Evolutionary conservation across 805 yeast species (phyloP).

Genomic region (Wickerhamomyces rabaulensis): DNA sequence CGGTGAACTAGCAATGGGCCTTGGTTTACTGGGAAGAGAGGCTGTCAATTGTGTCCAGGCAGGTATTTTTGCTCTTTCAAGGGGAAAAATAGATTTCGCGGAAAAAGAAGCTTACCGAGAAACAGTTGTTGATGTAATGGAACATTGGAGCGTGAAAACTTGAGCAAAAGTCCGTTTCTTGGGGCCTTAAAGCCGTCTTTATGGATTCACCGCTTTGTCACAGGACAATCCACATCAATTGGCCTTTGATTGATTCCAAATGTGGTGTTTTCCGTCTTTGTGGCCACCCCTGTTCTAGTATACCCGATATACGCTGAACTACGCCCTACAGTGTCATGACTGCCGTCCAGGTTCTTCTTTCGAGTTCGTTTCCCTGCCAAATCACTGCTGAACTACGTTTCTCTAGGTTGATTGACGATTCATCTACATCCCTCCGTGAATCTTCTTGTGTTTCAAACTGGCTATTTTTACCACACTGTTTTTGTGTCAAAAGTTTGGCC

Average conservation of each 20-base stretch:
- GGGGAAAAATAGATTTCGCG: background rate
- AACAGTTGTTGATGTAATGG: background rate
- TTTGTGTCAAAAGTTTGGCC: background rate
- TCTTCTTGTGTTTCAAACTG: background rate
- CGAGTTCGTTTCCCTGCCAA: too few species aligned
- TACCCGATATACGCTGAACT: background rate
- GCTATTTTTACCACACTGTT: background rate
- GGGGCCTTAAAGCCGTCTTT: background rate
- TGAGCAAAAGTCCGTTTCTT: background rate
- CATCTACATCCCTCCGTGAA: too few species aligned
- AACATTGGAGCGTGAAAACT: background rate
- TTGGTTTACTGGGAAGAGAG: background rate
- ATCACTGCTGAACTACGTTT: too few species aligned
- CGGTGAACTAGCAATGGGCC: background rate
- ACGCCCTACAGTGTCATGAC: background rate
- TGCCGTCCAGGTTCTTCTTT: too few species aligned
- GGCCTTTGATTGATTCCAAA: background rate
- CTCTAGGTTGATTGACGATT: too few species aligned
- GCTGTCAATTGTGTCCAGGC: background rate
- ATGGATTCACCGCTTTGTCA: too few species aligned
- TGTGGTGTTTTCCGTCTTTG: too few species aligned
- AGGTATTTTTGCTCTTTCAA: background rate
- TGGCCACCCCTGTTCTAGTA: background rate
- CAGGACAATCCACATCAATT: too few species aligned
- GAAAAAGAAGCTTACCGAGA: too few species aligned